Evolutionary conservation across 208 protist species (phyloP).

Genomic region (Crithidia brevicula): DNA sequence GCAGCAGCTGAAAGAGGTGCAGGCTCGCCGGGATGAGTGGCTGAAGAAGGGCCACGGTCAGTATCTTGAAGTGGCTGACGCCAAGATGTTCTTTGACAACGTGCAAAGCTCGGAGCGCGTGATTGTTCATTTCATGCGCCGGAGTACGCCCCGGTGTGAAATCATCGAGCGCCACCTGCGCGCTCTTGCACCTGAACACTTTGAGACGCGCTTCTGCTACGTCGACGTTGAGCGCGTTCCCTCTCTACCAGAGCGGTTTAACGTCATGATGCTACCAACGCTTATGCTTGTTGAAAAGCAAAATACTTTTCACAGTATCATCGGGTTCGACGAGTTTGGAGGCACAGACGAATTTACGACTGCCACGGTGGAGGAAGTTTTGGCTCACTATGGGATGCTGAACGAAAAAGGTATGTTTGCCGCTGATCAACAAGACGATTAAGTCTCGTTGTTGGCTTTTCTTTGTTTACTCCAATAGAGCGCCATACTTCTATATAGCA

Average conservation of each 20-base stretch:
- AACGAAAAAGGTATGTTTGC: slow-evolving; percentile 92
- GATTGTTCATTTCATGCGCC: slow-evolving; percentile 92
- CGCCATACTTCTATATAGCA: too few relatives aligned
- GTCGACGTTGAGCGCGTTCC: slow-evolving; percentile 90
- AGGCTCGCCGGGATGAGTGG: slow-evolving; percentile 76
- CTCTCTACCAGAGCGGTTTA: slow-evolving; percentile 87
- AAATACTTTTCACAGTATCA: slow-evolving; percentile 92
- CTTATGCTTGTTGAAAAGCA: slow-evolving; percentile 92
- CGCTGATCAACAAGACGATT: slow-evolving; percentile 79
- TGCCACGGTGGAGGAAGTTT: slow-evolving; percentile 60
- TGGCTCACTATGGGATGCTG: slow-evolving; percentile 83
- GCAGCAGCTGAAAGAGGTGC: slow-evolving; percentile 79
- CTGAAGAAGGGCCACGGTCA: slow-evolving; percentile 86
- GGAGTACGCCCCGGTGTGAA: slow-evolving; percentile 79
- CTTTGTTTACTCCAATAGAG: background rate
- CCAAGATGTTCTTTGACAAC: slow-evolving; percentile 87
- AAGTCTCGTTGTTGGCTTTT: slow-evolving; percentile 8
- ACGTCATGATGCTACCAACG: slow-evolving; percentile 93
- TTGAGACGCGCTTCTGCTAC: slow-evolving; percentile 90
- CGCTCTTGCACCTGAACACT: slow-evolving; percentile 76
- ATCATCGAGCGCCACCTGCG: slow-evolving; percentile 89
- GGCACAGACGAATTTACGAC: slow-evolving; percentile 90
- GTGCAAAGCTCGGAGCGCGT: slow-evolving; percentile 84
- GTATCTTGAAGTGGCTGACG: slow-evolving; percentile 72
- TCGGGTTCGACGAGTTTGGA: slow-evolving; percentile 95